Base-by-base conservation (phyloP, 2,329 filamentous ascomycete genomes). In the Zalaria sp. region DNA sequence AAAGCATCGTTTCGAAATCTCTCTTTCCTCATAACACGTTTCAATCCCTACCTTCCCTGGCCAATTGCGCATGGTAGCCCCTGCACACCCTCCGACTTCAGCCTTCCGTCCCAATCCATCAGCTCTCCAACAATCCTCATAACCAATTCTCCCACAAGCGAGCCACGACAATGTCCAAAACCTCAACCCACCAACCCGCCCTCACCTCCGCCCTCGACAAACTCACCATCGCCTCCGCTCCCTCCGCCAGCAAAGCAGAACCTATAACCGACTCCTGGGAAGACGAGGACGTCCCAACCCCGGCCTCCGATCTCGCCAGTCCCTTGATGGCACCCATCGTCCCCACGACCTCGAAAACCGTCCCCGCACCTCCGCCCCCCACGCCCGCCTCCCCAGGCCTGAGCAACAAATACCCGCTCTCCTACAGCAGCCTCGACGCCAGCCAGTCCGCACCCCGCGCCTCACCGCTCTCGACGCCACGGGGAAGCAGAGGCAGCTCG, bases 241-340 rank as follows among this genome's bases (percentile, higher is more conserved):
- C 54, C 36, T 58, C 58, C 43, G 53, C 50, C 32, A 35, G 40
- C 45, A 27, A 55, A 62, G 43, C 63, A 63, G 34, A 42, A 49
- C 11, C 45, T 61, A 65, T 81, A 18, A 74, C 71, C 41, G 83
- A 87, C 48, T 84, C 79, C 35, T 88, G 83, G 83, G 82, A 87
- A 61, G 81, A 91, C 52, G 83, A 83, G 43, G 69, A 72, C 28
- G 60, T 68, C 8, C 66, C 67, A 43, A 53, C 56, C 37, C 45
- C 44, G 40, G 46, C 47, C 42, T 57, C 57, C 35, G 53, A 51
- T 39, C 39, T 47, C 56, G 43, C 53, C 53, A 45, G 63, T 18
- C 18, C 18, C 18, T 18, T 18, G 18, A 18, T 18, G 18, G 18
- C 18, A 18, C 18, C 18, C 18, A 18, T 18, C 18, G 2, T 18